Evolutionary conservation across 148 eudicot genomes (phyloP).

Genomic region (Nyssa sinensis): DNA sequence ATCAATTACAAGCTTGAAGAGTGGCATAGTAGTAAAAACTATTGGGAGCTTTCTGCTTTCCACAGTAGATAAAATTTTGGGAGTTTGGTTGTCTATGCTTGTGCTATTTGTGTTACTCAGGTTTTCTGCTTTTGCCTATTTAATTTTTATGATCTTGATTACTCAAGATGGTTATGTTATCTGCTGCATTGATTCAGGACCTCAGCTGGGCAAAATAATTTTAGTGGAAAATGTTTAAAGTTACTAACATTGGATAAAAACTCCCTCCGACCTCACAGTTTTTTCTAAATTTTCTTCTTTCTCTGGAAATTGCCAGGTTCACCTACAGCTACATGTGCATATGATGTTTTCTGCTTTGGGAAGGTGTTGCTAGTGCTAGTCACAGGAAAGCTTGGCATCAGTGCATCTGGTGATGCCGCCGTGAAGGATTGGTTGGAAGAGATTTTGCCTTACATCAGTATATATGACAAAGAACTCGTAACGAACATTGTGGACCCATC

Average conservation of each 20-base stretch:
- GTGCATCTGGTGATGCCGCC: constrained; percentile 57
- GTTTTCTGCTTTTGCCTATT: neutral
- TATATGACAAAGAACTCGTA: constrained; percentile 89
- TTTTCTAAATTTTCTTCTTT: neutral
- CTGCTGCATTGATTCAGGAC: neutral
- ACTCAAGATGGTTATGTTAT: neutral
- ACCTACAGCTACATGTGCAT: constrained; percentile 65
- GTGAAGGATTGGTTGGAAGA: constrained; percentile 73
- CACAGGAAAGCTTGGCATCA: constrained; percentile 87
- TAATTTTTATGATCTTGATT: neutral
- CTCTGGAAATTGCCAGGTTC: constrained; percentile 44
- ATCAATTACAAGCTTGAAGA: neutral
- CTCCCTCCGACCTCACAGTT: no score
- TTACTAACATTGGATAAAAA: neutral
- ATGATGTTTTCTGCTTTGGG: constrained; percentile 94
- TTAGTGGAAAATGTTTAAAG: neutral
- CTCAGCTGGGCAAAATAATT: neutral
- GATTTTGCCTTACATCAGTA: constrained; percentile 64
- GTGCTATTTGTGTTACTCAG: neutral
- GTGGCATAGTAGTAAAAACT: no score
- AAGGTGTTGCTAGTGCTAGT: constrained; percentile 93
- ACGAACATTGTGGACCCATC: constrained; percentile 93
- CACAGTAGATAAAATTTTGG: neutral
- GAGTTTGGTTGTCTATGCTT: neutral
- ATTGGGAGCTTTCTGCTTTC: no score